These are phyloP conservation scores for Tolypocladium guangdongense DNA, from an alignment of 2,329 filamentous ascomycete genomes.

Conservation along the genomic window DNA sequence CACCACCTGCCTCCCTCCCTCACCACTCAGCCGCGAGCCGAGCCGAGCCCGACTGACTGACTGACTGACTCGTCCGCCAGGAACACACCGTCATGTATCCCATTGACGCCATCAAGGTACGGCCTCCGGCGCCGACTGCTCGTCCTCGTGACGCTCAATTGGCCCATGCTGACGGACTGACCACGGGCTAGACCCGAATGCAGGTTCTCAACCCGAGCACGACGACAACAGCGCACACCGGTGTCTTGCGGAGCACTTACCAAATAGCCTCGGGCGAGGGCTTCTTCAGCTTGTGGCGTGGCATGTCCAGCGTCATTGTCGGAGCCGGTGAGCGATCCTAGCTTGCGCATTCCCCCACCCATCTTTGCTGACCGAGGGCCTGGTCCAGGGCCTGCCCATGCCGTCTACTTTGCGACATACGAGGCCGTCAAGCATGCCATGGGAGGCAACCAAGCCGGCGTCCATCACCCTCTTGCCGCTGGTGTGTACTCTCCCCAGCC, in stretches of 20 bases:
- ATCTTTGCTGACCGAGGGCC: constrained; percentile 9
- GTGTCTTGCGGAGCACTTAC: constrained; percentile 83
- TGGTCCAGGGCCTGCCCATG: constrained; percentile 77
- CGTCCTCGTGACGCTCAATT: background rate
- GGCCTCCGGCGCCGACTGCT: constrained; percentile 3
- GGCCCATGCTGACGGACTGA: constrained; percentile 8
- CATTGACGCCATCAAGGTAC: constrained; percentile 92
- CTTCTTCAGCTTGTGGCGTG: constrained; percentile 85
- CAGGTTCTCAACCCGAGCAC: constrained; percentile 83
- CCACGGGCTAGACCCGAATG: constrained; percentile 88
- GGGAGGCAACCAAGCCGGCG: constrained; percentile 78
- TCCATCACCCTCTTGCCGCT: constrained; percentile 87
- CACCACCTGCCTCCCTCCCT: background rate
- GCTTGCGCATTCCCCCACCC: background rate
- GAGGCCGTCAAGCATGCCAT: constrained; percentile 94
- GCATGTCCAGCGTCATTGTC: constrained; percentile 90
- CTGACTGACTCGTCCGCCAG: constrained; percentile 33
- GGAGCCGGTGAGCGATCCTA: constrained; percentile 62
- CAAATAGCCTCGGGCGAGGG: constrained; percentile 88
- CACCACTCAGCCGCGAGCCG: background rate
- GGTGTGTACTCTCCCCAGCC: constrained; percentile 41
- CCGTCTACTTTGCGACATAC: constrained; percentile 97
- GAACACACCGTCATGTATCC: constrained; percentile 99
- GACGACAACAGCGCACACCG: constrained; percentile 72
- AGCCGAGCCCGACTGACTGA: background rate